Evolutionary conservation across 108 stramenopile species (phyloP).

Genomic region (Cyclostephanos tholiformis): DNA sequence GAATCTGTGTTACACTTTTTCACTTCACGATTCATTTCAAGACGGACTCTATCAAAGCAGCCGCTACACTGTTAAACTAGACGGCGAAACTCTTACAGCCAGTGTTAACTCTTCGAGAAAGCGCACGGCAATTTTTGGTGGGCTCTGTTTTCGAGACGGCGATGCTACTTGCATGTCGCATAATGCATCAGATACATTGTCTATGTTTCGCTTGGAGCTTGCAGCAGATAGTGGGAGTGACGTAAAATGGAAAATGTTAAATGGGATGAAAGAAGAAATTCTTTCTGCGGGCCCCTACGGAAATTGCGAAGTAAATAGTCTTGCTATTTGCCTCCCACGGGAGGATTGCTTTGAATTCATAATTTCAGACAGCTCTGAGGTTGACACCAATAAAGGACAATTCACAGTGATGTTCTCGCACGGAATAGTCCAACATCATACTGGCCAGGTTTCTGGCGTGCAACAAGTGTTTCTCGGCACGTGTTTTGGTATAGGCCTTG

Average conservation of each 20-base stretch:
- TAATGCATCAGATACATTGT: conserved; percentile 8
- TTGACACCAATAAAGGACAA: conserved; percentile 6
- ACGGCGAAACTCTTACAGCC: conserved; percentile 18
- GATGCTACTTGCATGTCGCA: conserved; percentile 20
- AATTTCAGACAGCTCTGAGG: conserved; percentile 5
- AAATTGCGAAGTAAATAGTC: conserved; percentile 35
- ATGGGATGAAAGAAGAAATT: conserved; percentile 18
- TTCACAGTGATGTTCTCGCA: conserved; percentile 39
- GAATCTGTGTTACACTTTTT: conserved; percentile 30
- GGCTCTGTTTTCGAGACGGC: conserved; percentile 21
- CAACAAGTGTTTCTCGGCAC: conserved; percentile 38
- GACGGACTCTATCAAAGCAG: conserved; percentile 4
- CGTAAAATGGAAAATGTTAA: conserved; percentile 31
- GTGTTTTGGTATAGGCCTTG: conserved; percentile 27
- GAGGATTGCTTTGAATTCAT: conserved; percentile 39
- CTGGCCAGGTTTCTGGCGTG: conserved; percentile 10
- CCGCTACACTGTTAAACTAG: conserved; percentile 26
- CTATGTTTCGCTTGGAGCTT: conserved; percentile 39
- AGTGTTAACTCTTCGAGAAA: conserved; percentile 17
- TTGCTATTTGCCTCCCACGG: conserved; percentile 34
- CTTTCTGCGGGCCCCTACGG: conserved; percentile 39
- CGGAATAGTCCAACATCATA: conserved; percentile 34
- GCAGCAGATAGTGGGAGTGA: conserved; percentile 15
- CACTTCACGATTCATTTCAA: conserved; percentile 21
- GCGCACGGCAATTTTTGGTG: conserved; percentile 36